These are phyloP conservation scores for Cyclocybe aegerita DNA, from an alignment of 768 basidiomycete genomes.

Conservation along the genomic window DNA sequence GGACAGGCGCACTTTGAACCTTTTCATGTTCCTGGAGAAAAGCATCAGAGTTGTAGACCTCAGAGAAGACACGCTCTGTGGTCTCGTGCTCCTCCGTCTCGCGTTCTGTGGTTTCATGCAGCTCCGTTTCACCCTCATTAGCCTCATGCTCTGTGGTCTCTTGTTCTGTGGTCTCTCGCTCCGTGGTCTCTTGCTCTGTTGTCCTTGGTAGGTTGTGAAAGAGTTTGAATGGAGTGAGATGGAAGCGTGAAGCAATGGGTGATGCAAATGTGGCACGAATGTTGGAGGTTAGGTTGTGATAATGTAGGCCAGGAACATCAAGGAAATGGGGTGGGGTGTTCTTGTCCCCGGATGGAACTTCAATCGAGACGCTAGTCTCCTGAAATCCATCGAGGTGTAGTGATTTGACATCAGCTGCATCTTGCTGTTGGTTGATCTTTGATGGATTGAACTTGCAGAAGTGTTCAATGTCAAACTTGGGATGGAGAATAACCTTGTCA, in stretches of 20 bases:
- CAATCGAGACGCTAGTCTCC: constrained; percentile 16
- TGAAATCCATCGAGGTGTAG: constrained; percentile 13
- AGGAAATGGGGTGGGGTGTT: constrained; percentile 16
- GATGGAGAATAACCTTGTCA: constrained; percentile 18
- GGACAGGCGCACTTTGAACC: constrained; percentile 6
- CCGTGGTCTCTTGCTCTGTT: constrained; percentile 8
- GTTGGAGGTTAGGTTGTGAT: constrained; percentile 21
- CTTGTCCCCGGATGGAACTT: constrained; percentile 25
- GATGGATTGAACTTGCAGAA: constrained; percentile 16
- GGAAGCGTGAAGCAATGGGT: constrained; percentile 16
- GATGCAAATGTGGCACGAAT: constrained; percentile 21
- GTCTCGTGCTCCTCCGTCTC: no score
- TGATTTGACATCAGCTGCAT: constrained; percentile 13
- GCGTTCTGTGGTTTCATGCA: no score
- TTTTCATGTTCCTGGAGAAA: constrained; percentile 16
- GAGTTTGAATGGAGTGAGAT: constrained; percentile 29
- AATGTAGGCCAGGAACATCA: constrained; percentile 24
- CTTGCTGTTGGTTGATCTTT: constrained; percentile 12
- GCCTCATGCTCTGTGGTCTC: no score
- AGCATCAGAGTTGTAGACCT: constrained; percentile 21
- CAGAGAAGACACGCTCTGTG: constrained; percentile 14
- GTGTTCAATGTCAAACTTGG: constrained; percentile 18
- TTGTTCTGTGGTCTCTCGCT: no score
- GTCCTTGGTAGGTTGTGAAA: constrained; percentile 9
- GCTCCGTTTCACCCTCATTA: no score